Percentiles rank a stretch among this genome's conserved stretches.
Evolutionary conservation across 306 rosid genomes (phyloP).

Genomic region (Lotus japonicus): DNA sequence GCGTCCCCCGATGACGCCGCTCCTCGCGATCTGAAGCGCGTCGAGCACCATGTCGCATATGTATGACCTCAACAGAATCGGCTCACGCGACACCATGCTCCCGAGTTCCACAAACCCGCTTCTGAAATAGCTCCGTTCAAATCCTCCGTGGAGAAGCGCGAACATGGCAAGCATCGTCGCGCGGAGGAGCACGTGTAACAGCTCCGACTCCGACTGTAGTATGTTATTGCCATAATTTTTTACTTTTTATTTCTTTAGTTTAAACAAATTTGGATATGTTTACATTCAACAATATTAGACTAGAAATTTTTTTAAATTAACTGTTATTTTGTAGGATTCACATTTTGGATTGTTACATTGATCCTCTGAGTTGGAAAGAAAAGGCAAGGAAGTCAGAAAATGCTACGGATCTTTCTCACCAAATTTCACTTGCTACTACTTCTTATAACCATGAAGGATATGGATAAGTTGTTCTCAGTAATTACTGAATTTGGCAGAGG

Average conservation of each 20-base stretch:
- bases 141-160: slow-evolving; percentile 18
- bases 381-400: slow-evolving; percentile 34
- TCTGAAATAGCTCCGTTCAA: slow-evolving; percentile 1
- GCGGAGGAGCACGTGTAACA: slow-evolving; percentile 35
- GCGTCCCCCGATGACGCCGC: slow-evolving; percentile 13
- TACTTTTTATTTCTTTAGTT: no score
- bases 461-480: slow-evolving; percentile 41
- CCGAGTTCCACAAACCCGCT: slow-evolving; percentile 24
- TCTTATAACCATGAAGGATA: slow-evolving; percentile 57
- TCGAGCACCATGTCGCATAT: slow-evolving; percentile 32
- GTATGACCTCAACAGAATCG: slow-evolving; percentile 22
- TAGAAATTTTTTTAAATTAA: no score
- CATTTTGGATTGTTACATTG: slow-evolving; percentile 88
- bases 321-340: slow-evolving; percentile 56
- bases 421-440: slow-evolving; percentile 32
- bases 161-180: slow-evolving; percentile 34
- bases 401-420: slow-evolving; percentile 18
- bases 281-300: no score
- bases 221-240: no score
- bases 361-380: slow-evolving; percentile 95
- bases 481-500: slow-evolving; percentile 68
- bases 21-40: slow-evolving; percentile 37
- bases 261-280: no score
- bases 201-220: no score
- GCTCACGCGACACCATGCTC: slow-evolving; percentile 15